Base-by-base conservation (phyloP, 371 early-diverging fungal genomes). In the Lichtheimia ornata region DNA sequence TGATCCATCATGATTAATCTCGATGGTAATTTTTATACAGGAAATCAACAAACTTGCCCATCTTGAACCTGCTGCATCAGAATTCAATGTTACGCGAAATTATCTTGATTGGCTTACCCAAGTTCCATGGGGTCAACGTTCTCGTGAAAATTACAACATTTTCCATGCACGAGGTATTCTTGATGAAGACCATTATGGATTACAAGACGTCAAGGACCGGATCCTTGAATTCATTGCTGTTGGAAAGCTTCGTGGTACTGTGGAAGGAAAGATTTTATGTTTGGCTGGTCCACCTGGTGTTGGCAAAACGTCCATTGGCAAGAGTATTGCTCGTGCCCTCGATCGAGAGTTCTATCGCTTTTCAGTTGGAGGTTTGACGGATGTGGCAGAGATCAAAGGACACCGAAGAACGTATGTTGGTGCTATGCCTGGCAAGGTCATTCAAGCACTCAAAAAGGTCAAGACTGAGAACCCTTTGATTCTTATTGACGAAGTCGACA, bases 351-450 rank as follows among this genome's bases (percentile, higher is more conserved):
- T 97, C 66, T 97, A 88, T 76, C 84, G 99, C 35, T 97, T 98
- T 76, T 91, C 92, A 60, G 97, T 98, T 7, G 99, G 99, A 56
- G 99, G 99, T 5, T 72, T 98, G 66, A 91, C 92, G 0, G 99
- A 98, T 69, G 98, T 97, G 11, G 96, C 97, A 25, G 99, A 98
- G 70, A 95, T 98, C 74, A 97, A 98, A 84, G 99, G 98, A 12
- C 99, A 97, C 76, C 88, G 99, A 28, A 84, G 99, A 56, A 98
- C 99, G 4, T 98, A 98, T 71, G 97, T 98, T 17, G 99, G 99
- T 53, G 97, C 98, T 6, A 97, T 98, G 99, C 99, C 99, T n/a
- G 99, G 99, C 45, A 97, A 97, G 74, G 94, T 97, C 4, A 89
- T 98, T 41, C 98, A 97, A 75, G 98, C 99, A 1, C 76, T 98